Evolutionary conservation across 2,329 filamentous ascomycete species (phyloP), one percentile per base, ranked within the genome.

Genomic region (Colletotrichum karsti): DNA sequence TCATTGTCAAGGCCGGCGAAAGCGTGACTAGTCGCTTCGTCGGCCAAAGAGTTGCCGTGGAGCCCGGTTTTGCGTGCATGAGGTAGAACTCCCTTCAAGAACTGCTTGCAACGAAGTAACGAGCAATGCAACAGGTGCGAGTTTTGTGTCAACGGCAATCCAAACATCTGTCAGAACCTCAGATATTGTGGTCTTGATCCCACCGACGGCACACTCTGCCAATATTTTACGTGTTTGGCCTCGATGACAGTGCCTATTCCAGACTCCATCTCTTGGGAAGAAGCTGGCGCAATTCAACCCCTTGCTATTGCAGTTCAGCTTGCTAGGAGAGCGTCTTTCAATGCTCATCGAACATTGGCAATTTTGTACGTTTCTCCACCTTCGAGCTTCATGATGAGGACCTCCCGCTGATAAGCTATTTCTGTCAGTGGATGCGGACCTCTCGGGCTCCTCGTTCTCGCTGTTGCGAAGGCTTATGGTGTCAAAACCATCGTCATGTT

Each of bases 301-400:
- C 20, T 46, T 0, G 42, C 42, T 2, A 46, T 46, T 2, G 42
- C 42, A 22, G 42, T 46, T 7, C 42, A 46, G 2, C 42, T 46
- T 0, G 42, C 42, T 7, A 46, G 42, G 12, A 46, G 42, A 24
- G 42, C 42, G 6, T 46, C 42, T 8, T 2, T 46, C 13, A 24
- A 15, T 2, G 42, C 42, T 1, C 42, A 46, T 22, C 42, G 15
- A 46, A 46, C 20, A 1, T 13, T 46, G 20, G 42, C 42, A 13
- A 46, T 46, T 1, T 46, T 46, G 42, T 46, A 24, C 9, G 20
- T 5, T 24, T 7, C 15, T 15, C 3, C 24, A 2, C 12, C 4
- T 3, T 24, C 13, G 7, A 12, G 30, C 30, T 7, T 2, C n/a
- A n/a, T n/a, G n/a, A 13, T 0, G 12, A 46, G 0, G 20, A 0